Evolutionary conservation across 2,329 filamentous ascomycete genomes (phyloP).

Genomic region (Zymoseptoria tritici): DNA sequence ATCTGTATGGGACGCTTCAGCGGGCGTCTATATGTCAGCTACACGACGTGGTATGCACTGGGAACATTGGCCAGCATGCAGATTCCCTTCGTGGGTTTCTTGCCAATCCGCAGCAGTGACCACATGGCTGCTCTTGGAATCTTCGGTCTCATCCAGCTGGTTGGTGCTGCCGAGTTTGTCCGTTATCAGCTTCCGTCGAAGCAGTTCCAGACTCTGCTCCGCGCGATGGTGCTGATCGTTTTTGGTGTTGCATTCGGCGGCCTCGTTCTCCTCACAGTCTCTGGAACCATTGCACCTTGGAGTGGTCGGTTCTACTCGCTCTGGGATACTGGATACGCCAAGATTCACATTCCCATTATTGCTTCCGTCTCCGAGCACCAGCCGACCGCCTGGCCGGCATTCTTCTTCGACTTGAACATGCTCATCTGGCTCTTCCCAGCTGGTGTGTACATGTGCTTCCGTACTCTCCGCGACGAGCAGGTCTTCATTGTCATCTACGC

Average conservation of each 20-base stretch:
- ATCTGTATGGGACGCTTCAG: conserved; percentile 97
- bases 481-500: conserved; percentile 97
- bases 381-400: conserved; percentile 96
- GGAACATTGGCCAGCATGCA: conserved; percentile 98
- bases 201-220: conserved; percentile 88
- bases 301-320: conserved; percentile 97
- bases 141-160: conserved; percentile 89
- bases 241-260: conserved; percentile 66
- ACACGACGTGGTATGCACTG: conserved; percentile 95
- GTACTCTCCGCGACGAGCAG: conserved; percentile 86
- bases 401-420: conserved; percentile 98
- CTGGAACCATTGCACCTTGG: conserved; percentile 94
- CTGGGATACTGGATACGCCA: conserved; percentile 97
- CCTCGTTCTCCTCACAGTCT: conserved; percentile 75
- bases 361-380: conserved; percentile 99
- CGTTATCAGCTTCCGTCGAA: conserved; percentile 80
- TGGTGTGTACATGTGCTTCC: conserved; percentile 97
- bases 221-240: conserved; percentile 63
- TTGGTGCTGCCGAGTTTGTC: conserved; percentile 86
- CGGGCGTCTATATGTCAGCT: conserved; percentile 87
- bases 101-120: conserved; percentile 93
- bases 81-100: conserved; percentile 95
- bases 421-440: conserved; percentile 99
- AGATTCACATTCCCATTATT: conserved; percentile 99
- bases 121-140: conserved; percentile 96